phyloP scores from a whole-genome alignment of 352 stramenopile genomes.

The Phytophthora tubulina region DNA sequence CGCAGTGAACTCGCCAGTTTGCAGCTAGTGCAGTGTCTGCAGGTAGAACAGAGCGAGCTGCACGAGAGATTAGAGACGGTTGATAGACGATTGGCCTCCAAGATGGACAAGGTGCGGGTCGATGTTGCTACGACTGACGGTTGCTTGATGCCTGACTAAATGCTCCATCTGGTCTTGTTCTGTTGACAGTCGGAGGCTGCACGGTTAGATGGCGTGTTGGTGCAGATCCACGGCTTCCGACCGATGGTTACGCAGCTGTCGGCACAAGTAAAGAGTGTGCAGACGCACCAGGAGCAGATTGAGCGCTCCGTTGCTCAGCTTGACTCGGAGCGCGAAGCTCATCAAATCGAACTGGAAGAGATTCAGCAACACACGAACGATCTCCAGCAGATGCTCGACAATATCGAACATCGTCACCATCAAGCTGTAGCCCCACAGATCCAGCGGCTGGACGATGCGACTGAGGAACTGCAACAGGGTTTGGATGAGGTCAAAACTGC shows the following conservation, averaged over 20 bases:
- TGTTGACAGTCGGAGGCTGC: constrained; percentile 53
- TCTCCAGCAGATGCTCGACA: constrained; percentile 27
- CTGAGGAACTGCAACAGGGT: constrained; percentile 30
- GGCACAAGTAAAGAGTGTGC: constrained; percentile 32
- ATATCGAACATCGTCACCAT: constrained; percentile 26
- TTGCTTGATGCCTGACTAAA: constrained; percentile 7
- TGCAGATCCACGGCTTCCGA: constrained; percentile 67
- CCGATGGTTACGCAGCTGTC: constrained; percentile 49
- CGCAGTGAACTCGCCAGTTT: constrained; percentile 47
- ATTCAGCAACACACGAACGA: constrained; percentile 26
- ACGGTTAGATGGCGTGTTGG: constrained; percentile 56
- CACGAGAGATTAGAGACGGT: constrained; percentile 54
- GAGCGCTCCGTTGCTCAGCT: constrained; percentile 18
- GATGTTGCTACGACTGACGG: constrained; percentile 5
- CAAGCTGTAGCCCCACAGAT: constrained; percentile 20
- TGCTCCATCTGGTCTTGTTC: constrained; percentile 11
- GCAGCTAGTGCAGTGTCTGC: constrained; percentile 49
- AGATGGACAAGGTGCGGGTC: constrained; percentile 73
- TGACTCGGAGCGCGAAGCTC: constrained; percentile 3
- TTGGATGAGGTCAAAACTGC: constrained; percentile 32
- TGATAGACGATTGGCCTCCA: constrained; percentile 53
- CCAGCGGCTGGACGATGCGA: constrained; percentile 23
- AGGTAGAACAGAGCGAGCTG: constrained; percentile 57
- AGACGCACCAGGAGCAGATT: constrained; percentile 15
- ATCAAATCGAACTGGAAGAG: constrained; percentile 23